Percentiles rank a stretch among this genome's conserved stretches.
phyloP scores from a whole-genome alignment of 2,329 filamentous ascomycete genomes.

The Pseudogymnoascus sp. region DNA sequence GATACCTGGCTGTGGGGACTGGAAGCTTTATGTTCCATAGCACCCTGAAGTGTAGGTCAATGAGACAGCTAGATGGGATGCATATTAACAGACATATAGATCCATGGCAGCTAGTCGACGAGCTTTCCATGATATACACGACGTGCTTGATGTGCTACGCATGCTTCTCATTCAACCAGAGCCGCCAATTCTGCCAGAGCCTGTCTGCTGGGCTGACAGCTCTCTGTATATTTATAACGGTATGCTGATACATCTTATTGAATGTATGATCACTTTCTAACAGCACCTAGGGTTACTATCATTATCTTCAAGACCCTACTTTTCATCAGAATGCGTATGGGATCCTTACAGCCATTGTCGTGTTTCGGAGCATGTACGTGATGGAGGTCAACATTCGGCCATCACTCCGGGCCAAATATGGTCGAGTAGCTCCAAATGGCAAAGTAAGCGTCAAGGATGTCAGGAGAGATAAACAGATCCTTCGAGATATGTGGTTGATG shows the following conservation, averaged over 20 bases:
- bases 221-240: constrained; percentile 52
- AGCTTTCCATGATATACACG: constrained; percentile 64
- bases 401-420: constrained; percentile 33
- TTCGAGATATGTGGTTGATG: constrained; percentile 61
- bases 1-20: constrained; percentile 32
- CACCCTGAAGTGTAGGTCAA: constrained; percentile 33
- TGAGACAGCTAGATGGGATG: background rate
- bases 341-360: constrained; percentile 52
- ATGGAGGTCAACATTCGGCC: constrained; percentile 61
- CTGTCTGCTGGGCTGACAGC: constrained; percentile 43
- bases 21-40: constrained; percentile 34
- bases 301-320: constrained; percentile 61
- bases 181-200: constrained; percentile 35
- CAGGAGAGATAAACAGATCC: constrained; percentile 45
- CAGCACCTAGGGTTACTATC: constrained; percentile 47
- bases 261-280: background rate
- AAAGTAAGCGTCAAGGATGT: constrained; percentile 41
- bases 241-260: constrained; percentile 11
- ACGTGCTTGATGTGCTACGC: constrained; percentile 62
- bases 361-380: constrained; percentile 56
- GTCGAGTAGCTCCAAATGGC: constrained; percentile 34
- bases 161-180: constrained; percentile 53
- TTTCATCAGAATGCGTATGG: constrained; percentile 69
- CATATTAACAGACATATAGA: constrained; percentile 33
- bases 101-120: constrained; percentile 63